These are phyloP conservation scores for Pleurozium schreberi DNA, from an alignment of 225 moss, liverwort and hornwort species.

Conservation along the genomic window DNA sequence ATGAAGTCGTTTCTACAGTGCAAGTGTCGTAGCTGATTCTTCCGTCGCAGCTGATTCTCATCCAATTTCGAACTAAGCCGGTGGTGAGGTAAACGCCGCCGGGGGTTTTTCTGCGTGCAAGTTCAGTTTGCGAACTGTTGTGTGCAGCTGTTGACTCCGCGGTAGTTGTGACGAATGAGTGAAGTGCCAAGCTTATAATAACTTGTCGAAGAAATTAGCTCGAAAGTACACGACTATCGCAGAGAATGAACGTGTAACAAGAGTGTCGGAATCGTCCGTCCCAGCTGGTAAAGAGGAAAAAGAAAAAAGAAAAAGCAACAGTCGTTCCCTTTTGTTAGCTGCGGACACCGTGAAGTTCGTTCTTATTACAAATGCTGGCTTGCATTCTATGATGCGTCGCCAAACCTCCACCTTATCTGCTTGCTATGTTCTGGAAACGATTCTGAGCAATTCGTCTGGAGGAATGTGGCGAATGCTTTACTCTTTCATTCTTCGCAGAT, in stretches of 20 bases:
- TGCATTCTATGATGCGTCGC: background rate
- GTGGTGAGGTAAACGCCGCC: background rate
- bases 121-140: background rate
- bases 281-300: conserved; percentile 4
- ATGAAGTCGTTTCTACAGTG: background rate
- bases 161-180: background rate
- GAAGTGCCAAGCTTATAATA: background rate
- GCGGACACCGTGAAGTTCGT: background rate
- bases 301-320: background rate
- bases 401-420: background rate
- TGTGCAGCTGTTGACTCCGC: background rate
- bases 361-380: background rate
- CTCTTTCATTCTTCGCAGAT: too few relatives aligned
- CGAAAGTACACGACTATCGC: background rate
- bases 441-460: background rate
- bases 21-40: background rate
- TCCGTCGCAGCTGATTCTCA: background rate
- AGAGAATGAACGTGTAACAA: background rate
- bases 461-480: background rate
- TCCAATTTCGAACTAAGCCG: background rate
- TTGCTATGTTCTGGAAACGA: background rate
- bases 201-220: background rate
- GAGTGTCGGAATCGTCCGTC: background rate
- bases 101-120: background rate
- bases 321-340: background rate